Evolutionary conservation across 2,329 filamentous ascomycete genomes (phyloP), one percentile per base, ranked within the genome.

Genomic region (Nannizziopsis arthrosporioides): DNA sequence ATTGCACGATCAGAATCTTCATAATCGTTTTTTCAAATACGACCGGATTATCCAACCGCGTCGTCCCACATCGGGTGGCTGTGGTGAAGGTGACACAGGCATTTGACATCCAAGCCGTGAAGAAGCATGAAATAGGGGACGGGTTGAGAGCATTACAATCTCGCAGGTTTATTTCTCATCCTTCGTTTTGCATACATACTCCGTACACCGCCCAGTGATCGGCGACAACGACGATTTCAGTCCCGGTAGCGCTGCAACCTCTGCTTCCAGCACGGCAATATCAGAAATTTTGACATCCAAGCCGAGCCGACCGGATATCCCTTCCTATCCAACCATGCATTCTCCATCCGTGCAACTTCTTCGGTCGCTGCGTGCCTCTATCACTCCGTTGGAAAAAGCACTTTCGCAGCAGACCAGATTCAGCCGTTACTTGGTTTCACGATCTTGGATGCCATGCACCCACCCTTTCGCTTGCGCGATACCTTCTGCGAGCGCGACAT

Each of bases 331-430:
- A 22, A 46, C 34, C 11, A 68, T 68, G 65, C 60, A 65, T 41
- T 51, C 65, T 9, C 68, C 68, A 49, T 69, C 68, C 0, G 49
- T 60, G 31, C 65, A 69, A 46, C 63, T 70, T 30, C 64, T 71
- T 38, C 63, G 67, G 48, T 64, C 64, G 30, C 51, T 71, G 51
- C 67, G 67, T 50, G 60, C 59, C n/a, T 48, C 44, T 48, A 54
- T 42, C 11, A 8, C 30, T 15, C 30, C 27, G 30, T 22, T 27
- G 14, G 19, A 18, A 30, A 27, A 32, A n/a, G 12, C 37, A n/a
- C 32, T 36, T 36, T 27, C 31, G 30, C 38, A 12, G 14, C 45
- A 10, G 30, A 32, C 46, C 51, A 37, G 41, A 52, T n/a, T 45
- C 54, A 42, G 59, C 60, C 5, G 58, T 60, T 32, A 48, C 60